phyloP scores from a whole-genome alignment of 2,329 filamentous ascomycete genomes.

The Xylaria hypoxylon region DNA sequence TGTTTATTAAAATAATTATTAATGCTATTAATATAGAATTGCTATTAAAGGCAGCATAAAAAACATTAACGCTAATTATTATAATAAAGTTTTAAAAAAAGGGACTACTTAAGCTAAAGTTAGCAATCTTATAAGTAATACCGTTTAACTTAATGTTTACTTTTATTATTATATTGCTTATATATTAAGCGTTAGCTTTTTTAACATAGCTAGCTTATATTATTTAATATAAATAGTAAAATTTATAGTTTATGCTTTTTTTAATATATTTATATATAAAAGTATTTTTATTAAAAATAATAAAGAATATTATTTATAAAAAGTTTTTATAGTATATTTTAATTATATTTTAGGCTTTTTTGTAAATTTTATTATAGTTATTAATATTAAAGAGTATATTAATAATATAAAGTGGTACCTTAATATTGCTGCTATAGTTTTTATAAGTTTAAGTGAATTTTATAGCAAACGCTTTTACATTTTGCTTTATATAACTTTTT shows the following conservation, averaged over 20 bases:
- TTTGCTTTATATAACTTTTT: constrained; percentile 64
- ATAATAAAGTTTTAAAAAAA: constrained; percentile 72
- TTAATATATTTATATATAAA: constrained; percentile 87
- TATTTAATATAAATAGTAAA: constrained; percentile 85
- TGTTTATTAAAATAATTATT: constrained; percentile 84
- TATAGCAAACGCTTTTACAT: constrained; percentile 67
- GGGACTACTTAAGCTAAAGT: constrained; percentile 51
- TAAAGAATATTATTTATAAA: constrained; percentile 83
- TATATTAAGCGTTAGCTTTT: constrained; percentile 82
- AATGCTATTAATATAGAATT: constrained; percentile 82
- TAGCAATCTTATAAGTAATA: constrained; percentile 67
- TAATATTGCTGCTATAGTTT: constrained; percentile 62
- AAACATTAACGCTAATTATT: constrained; percentile 92
- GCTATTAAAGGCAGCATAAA: constrained; percentile 79
- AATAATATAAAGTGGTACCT: constrained; percentile 52
- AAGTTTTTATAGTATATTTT: constrained; percentile 64
- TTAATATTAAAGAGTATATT: constrained; percentile 53
- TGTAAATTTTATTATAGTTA: constrained; percentile 64
- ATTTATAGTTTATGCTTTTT: constrained; percentile 87
- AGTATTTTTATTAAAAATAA: constrained; percentile 77
- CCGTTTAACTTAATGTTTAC: constrained; percentile 96
- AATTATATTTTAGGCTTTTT: constrained; percentile 65
- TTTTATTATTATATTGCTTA: constrained; percentile 96
- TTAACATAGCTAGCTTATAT: constrained; percentile 76
- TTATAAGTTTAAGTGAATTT: constrained; percentile 60